Evolutionary conservation across 768 basidiomycete genomes (phyloP).

Genomic region (Phaeotremella fagi): DNA sequence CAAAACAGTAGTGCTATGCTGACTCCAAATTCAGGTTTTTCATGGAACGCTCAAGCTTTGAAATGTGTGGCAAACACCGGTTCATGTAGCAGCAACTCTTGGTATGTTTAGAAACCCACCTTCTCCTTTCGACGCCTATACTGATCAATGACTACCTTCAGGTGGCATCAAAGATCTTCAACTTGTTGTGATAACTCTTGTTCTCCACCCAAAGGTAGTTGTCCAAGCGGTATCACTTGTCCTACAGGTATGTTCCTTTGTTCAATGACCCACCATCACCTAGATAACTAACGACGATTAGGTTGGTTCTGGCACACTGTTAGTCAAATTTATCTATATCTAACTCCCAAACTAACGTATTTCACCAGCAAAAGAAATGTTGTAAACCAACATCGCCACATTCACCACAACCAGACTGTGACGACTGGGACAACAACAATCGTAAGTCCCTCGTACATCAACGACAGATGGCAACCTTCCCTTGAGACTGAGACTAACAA

Average conservation of each 20-base stretch:
- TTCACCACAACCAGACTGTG: constrained; percentile 35
- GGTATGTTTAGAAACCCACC: constrained; percentile 11
- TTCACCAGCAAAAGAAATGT: neutral
- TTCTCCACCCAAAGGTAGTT: constrained; percentile 11
- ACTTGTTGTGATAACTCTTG: constrained; percentile 22
- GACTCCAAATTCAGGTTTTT: constrained; percentile 8
- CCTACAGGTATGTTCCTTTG: constrained; percentile 25
- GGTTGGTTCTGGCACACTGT: constrained; percentile 35
- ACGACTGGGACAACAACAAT: constrained; percentile 30
- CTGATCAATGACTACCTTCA: constrained; percentile 6
- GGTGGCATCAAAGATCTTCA: constrained; percentile 33
- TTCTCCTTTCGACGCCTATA: neutral
- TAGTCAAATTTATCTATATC: neutral
- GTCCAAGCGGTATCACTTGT: constrained; percentile 27
- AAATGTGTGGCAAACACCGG: constrained; percentile 11
- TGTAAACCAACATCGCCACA: too few species aligned
- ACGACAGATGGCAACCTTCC: neutral
- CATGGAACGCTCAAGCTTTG: constrained; percentile 19
- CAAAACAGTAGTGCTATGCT: neutral
- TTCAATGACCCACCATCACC: too few species aligned
- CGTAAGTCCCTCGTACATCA: constrained; percentile 8
- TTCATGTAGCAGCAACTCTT: too few species aligned
- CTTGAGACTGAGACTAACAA: neutral
- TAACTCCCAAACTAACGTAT: neutral
- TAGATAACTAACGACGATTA: too few species aligned